These are phyloP conservation scores for Avena atlantica DNA, from an alignment of 176 grass and related monocot species.

Conservation along the genomic window DNA sequence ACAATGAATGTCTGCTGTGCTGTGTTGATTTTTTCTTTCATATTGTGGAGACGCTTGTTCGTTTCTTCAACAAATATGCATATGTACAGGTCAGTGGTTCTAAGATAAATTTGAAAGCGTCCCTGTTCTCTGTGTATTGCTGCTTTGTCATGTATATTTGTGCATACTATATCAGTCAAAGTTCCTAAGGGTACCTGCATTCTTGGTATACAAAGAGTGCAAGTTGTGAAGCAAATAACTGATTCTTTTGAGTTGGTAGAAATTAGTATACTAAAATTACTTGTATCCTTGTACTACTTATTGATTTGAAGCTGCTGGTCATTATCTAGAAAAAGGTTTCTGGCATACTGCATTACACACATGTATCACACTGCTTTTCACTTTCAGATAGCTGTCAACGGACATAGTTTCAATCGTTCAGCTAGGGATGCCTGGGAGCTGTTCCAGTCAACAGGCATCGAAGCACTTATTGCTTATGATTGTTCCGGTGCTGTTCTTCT, in stretches of 20 bases:
- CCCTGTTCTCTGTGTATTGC: conserved; percentile 24
- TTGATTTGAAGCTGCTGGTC: conserved; percentile 17
- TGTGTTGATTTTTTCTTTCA: conserved; percentile 99
- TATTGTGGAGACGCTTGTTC: conserved; percentile 92
- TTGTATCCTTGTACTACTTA: not conserved
- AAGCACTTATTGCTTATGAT: conserved; percentile 95
- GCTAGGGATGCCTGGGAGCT: conserved; percentile 98
- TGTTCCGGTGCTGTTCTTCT: conserved; percentile 95
- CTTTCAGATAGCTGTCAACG: conserved; percentile 86
- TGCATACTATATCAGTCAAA: conserved; percentile 18
- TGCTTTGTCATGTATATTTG: conserved; percentile 32
- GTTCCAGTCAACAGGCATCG: conserved; percentile 92
- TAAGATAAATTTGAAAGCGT: conserved; percentile 1
- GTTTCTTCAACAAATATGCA: conserved; percentile 99
- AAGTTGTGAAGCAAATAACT: not conserved
- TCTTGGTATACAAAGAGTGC: conserved; percentile 7
- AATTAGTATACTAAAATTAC: not conserved
- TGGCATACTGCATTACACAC: not conserved
- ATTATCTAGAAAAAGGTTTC: not conserved
- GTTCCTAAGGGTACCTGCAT: not conserved
- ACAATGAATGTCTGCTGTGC: conserved; percentile 93
- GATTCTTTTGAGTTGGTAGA: conserved; percentile 19
- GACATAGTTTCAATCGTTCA: conserved; percentile 90
- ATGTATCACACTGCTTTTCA: conserved; percentile 40
- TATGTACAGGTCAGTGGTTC: conserved; percentile 87